Evolutionary conservation across 108 stramenopile genomes (phyloP), one percentile per base, ranked within the genome.

Genomic region (Cyclostephanos tholiformis): DNA sequence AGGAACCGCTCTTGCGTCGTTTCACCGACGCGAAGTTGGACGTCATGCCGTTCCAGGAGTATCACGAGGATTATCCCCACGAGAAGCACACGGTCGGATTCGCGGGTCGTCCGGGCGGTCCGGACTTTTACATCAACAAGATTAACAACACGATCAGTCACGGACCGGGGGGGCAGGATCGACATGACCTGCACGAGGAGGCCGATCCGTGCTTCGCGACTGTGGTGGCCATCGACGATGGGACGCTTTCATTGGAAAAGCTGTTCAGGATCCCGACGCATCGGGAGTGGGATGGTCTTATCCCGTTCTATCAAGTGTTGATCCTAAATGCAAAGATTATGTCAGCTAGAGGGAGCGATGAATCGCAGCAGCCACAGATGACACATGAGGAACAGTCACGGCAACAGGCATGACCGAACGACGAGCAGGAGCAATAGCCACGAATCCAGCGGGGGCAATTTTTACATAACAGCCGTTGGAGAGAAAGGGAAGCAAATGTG

Each of bases 171-270:
- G 94, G 93, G 17, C 96, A 97, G 63, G 63, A 51, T 36, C 82
- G 84, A 61, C 86, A 90, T 35, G 89, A 92, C 66, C 73, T 88
- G 35, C 71, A 86, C 25, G 75, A 83, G 16, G 96, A 96, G 71
- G 95, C 96, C 13, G 97, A 98, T 86, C 87, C 95, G 16, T 97
- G 96, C 71, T 98, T 98, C 87, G 97, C 89, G 7, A 91, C 83
- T 51, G 82, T 96, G 44, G 69, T 91, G 12, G 16, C 12, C 0
- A 9, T 90, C 10, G 65, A 73, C 14, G 83, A 89, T 11, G 52
- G 32, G 3, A 32, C 3, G 4, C 4, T 32, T 32, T 4, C 75
- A 4, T 64, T 92, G 14, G 80, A 84, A 43, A 72, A 83, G 0
- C 83, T 95, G 69, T 68, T 77, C 49, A 63, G 62, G 46, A 57